Conservation (phyloP, 2,329 filamentous ascomycete genomes). For the Celoporthe dispersa region DNA sequence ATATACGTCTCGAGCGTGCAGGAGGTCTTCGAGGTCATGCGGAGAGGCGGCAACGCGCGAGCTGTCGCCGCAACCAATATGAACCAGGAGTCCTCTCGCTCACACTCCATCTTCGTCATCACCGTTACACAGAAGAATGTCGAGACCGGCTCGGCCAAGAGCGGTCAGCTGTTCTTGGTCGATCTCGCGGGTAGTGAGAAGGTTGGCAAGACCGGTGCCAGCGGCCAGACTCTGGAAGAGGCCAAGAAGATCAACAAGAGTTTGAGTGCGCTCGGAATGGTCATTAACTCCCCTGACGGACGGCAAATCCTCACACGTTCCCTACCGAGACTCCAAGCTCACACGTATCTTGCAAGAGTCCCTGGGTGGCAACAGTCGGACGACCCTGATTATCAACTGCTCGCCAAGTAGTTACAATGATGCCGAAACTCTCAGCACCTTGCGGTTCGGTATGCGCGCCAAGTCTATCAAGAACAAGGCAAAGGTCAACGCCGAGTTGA, state of each 20-base stretch:
- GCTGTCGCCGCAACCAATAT: conserved; percentile 98
- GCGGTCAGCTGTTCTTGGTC: conserved; percentile 94
- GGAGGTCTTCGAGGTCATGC: conserved; percentile 96
- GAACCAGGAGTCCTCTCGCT: conserved; percentile 98
- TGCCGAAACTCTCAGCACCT: conserved; percentile 86
- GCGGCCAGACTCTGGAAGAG: conserved; percentile 94
- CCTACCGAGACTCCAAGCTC: conserved; percentile 97
- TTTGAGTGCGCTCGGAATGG: conserved; percentile 96
- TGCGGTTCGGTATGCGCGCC: conserved; percentile 92
- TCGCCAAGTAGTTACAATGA: conserved; percentile 99
- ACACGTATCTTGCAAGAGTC: conserved; percentile 97
- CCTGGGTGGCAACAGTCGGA: conserved; percentile 94
- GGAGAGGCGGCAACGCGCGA: conserved; percentile 84
- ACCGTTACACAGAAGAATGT: conserved; percentile 98
- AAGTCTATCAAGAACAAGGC: conserved; percentile 99
- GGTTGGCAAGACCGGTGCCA: conserved; percentile 97
- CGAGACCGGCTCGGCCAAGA: conserved; percentile 94
- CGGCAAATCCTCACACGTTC: conserved; percentile 93
- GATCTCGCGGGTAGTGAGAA: conserved; percentile 99
- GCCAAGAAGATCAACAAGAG: conserved; percentile 99
- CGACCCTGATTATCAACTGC: conserved; percentile 98
- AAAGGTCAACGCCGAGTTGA: conserved; percentile 98
- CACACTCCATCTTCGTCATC: conserved; percentile 97
- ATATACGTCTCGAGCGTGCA: conserved; percentile 95
- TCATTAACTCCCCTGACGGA: conserved; percentile 97